Base-by-base conservation (phyloP, 768 basidiomycete species). In the Saitozyma podzolica region DNA sequence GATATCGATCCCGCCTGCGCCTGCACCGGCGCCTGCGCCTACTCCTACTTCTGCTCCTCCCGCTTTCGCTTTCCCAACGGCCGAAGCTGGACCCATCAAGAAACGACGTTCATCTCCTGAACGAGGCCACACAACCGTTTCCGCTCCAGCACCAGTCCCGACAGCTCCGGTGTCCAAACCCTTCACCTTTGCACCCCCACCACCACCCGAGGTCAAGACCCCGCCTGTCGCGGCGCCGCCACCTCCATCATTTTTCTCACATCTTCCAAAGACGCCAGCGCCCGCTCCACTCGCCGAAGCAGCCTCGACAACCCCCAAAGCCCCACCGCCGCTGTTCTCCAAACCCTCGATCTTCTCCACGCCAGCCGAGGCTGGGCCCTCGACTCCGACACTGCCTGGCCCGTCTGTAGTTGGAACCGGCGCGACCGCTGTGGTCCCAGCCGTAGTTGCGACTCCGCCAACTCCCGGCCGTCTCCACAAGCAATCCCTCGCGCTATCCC, bases 331-430 rank as follows among this genome's bases (percentile, higher is more conserved):
- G 29, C 29, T 29, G 29, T 29, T 29, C 29, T 29, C 29, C 29
- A 29, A 29, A 29, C 29, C 29, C 29, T 29, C 29, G 29, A 2
- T 29, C 50, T 49, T 54, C 39, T 45, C 55, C 8, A 47, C 56
- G 7, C 48, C 55, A 37, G 50, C 50, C 13, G 50, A 16, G 11
- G 52, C 62, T 50, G 48, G 49, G 20, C 45, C 56, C 1, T 54
- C 52, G 40, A 50, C 50, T 10, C 54, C 50, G 29, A 29, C 29
- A 29, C 29, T 29, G 2, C 29, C 29, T 29, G 29, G 29, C 29
- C 29, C 29, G 5, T 29, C 29, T 29, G 29, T 5, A 29, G 5
- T 29, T 29, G 29, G 29, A 2, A 29, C 29, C 29, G 29, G 29
- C 1, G 8, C 42, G 0, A 20, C 43, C 37, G 43, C 43, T 39